Evolutionary conservation across 164 flowering plant genomes (phyloP), one percentile per base, ranked within the genome.

Genomic region (Cinnamomum micranthum): DNA sequence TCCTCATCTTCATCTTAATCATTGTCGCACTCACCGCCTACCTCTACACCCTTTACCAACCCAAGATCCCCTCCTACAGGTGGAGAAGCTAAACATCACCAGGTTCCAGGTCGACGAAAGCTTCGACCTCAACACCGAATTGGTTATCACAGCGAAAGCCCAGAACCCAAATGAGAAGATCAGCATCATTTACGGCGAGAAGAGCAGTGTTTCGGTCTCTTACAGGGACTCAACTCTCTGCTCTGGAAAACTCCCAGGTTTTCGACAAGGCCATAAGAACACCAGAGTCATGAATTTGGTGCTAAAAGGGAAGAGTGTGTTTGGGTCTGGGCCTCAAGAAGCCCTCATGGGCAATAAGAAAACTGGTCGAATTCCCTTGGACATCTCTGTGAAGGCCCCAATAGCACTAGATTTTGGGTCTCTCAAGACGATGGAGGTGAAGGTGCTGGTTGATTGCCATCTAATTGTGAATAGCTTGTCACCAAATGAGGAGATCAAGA

Each of bases 241-340:
- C 72, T 71, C 84, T 0, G 96, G 96, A 3, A 74, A 77, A 50
- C 59, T 88, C 1, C 94, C 92, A 0, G 25, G 75, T 31, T 88
- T 88, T 58, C 71, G 75, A 5, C 96, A 91, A 69, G 89, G 88
- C 4, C 47, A 68, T 1, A 55, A 76, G 17, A 90, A 88, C 72
- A 76, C 69, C 14, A 85, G 86, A 1, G 31, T 81, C 9, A 72
- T 89, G 55, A 67, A 79, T 0, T 70, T 90, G 24, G 65, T 55
- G 7, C 25, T 88, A 74, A 75, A 71, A 27, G 97, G 97, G 41
- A 83, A 82, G 64, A 82, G 83, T 33, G 77, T 73, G 55, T 82
- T 87, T 19, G 94, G 89, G 47, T 80, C 88, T 1, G 89, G 85
- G 5, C 82, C 89, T n/a, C 91, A 89, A n/a, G 78, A 71, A 22